Evolutionary conservation across 1,284 basidiomycete genomes (phyloP).

Genomic region (Hemileia vastatrix): DNA sequence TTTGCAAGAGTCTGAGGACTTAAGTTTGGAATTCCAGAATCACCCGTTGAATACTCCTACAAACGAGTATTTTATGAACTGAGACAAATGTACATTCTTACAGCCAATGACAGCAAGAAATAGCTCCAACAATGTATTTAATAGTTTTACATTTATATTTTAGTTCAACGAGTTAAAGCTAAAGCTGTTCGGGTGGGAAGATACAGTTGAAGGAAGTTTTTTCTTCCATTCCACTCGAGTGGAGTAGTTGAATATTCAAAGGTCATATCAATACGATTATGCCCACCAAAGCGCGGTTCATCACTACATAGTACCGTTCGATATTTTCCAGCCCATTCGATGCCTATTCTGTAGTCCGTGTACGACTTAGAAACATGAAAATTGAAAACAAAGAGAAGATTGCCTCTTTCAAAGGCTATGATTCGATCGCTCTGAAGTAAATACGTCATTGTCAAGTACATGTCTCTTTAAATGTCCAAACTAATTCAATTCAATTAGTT

Average conservation of each 20-base stretch:
- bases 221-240: constrained; percentile 80
- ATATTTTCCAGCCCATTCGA: constrained; percentile 80
- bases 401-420: constrained; percentile 83
- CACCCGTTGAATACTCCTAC: too few relatives aligned
- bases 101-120: too few relatives aligned
- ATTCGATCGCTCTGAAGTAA: constrained; percentile 60
- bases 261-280: constrained; percentile 62
- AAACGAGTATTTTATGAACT: too few relatives aligned
- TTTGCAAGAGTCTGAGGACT: too few relatives aligned
- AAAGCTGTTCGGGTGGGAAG: constrained; percentile 18
- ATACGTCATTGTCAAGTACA: not conserved
- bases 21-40: too few relatives aligned
- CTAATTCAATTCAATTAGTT: not conserved
- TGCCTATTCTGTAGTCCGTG: constrained; percentile 84
- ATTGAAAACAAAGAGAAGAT: constrained; percentile 90
- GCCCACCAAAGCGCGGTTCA: constrained; percentile 77
- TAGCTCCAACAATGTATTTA: too few relatives aligned
- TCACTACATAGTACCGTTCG: constrained; percentile 70
- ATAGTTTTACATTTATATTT: too few relatives aligned
- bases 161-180: too few relatives aligned
- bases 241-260: constrained; percentile 69
- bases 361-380: constrained; percentile 82
- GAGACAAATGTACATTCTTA: too few relatives aligned
- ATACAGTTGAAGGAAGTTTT: constrained; percentile 64
- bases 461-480: not conserved